phyloP scores from a whole-genome alignment of 2,329 filamentous ascomycete species.

The Escovopsis sp. region DNA sequence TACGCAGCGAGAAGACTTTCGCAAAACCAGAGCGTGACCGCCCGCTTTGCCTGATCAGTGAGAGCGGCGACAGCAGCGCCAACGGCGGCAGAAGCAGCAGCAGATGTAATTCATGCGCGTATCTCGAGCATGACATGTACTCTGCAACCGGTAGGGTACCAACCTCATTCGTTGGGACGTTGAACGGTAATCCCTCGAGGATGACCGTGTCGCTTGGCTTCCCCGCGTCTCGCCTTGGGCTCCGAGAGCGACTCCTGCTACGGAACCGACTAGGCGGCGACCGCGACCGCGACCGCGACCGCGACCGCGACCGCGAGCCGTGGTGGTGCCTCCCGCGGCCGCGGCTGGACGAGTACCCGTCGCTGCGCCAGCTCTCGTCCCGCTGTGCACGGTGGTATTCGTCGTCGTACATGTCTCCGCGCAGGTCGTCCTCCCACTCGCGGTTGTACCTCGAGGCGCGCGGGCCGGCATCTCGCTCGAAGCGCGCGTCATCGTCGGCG shows the following conservation, averaged over 20 bases:
- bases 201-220: constrained; percentile 36
- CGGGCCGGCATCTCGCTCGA: constrained; percentile 9
- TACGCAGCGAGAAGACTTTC: too few relatives aligned
- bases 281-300: too few relatives aligned
- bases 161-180: constrained; percentile 36
- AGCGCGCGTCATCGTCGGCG: constrained; percentile 14
- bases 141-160: constrained; percentile 13
- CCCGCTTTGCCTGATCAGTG: too few relatives aligned
- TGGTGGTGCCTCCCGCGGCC: constrained; percentile 5
- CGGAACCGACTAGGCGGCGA: constrained; percentile 8
- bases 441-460: constrained; percentile 13
- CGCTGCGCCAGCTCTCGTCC: constrained; percentile 9
- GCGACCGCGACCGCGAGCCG: constrained; percentile 15
- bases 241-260: constrained; percentile 19
- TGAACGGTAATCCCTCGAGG: constrained; percentile 35
- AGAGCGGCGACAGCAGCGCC: too few relatives aligned
- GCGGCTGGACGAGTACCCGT: constrained; percentile 8
- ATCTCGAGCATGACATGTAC: neutral
- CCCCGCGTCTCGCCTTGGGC: constrained; percentile 22
- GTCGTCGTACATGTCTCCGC: constrained; percentile 25
- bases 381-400: constrained; percentile 14
- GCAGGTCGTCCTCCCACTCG: constrained; percentile 17
- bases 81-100: too few relatives aligned
- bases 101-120: neutral
- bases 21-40: too few relatives aligned